Evolutionary conservation across 805 yeast genomes (phyloP).

Genomic region (Pichia cephalocereana): DNA sequence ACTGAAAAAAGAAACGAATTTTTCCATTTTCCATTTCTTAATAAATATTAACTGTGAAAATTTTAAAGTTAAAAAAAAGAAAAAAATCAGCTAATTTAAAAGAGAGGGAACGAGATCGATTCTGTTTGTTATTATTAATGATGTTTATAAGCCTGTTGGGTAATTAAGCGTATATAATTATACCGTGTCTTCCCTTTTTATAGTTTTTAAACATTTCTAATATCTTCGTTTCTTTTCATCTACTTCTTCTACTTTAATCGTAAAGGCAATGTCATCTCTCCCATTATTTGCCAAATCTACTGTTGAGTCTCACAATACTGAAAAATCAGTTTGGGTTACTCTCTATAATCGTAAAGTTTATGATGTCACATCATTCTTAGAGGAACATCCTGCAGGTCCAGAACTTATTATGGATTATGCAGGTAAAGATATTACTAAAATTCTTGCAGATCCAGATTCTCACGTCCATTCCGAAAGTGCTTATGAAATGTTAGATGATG

Average conservation of each 20-base stretch:
- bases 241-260: neutral
- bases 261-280: slow-evolving; percentile 18
- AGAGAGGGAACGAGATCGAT: too few species aligned
- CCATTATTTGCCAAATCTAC: slow-evolving; percentile 53
- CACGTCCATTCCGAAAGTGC: slow-evolving; percentile 84
- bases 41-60: too few species aligned
- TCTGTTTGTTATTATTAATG: too few species aligned
- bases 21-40: too few species aligned
- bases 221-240: neutral
- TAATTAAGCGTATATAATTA: too few species aligned
- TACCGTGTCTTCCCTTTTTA: neutral
- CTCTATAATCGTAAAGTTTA: slow-evolving; percentile 73
- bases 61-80: too few species aligned
- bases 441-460: slow-evolving; percentile 58
- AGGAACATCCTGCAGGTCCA: slow-evolving; percentile 65
- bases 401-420: slow-evolving; percentile 49
- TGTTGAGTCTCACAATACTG: slow-evolving; percentile 43
- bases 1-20: too few species aligned
- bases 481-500: slow-evolving; percentile 83
- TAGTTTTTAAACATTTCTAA: too few species aligned
- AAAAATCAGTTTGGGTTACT: slow-evolving; percentile 70
- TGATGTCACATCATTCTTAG: slow-evolving; percentile 65
- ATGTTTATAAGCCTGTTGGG: too few species aligned
- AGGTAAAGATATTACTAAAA: slow-evolving; percentile 58
- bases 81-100: too few species aligned